Conservation (phyloP, 2,329 filamentous ascomycete genomes). For the Sporothrix protearum region DNA sequence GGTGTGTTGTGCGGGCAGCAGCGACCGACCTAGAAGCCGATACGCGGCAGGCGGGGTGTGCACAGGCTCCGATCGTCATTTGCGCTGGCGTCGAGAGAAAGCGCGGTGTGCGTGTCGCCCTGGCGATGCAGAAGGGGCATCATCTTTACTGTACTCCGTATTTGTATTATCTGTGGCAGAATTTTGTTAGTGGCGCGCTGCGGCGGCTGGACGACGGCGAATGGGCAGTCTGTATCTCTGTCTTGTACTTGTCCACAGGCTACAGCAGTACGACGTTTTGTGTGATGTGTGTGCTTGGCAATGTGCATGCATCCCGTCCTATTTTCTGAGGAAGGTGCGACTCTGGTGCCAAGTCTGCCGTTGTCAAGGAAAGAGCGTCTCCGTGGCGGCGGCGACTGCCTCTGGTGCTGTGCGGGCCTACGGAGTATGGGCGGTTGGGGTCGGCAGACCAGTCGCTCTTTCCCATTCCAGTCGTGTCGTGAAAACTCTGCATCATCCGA, state of each 20-base stretch:
- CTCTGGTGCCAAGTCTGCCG: not conserved
- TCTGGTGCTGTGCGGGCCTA: not conserved
- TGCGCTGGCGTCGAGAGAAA: constrained; percentile 13
- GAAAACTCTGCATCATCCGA: constrained; percentile 18
- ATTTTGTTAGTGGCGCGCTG: constrained; percentile 19
- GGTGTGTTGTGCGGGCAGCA: constrained; percentile 1
- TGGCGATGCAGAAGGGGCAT: constrained; percentile 4
- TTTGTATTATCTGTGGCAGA: constrained; percentile 9
- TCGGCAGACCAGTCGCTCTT: constrained; percentile 2
- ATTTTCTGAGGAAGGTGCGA: not conserved
- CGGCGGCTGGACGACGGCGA: constrained; percentile 14
- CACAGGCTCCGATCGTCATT: constrained; percentile 24
- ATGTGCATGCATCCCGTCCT: not conserved
- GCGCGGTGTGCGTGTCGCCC: constrained; percentile 6
- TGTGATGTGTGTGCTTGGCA: not conserved
- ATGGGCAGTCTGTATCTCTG: not conserved
- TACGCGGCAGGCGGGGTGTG: constrained; percentile 10
- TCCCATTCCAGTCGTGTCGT: constrained; percentile 6
- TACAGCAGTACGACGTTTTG: too few species aligned
- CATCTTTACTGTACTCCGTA: too few species aligned
- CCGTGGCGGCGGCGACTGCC: not conserved
- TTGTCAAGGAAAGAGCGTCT: not conserved
- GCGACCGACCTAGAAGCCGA: not conserved
- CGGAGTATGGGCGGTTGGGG: not conserved
- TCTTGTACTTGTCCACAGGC: too few species aligned